Percentiles rank a stretch among this genome's conserved stretches.
Conservation (phyloP, 140 eudicot genomes). For the Cichorium intybus region DNA sequence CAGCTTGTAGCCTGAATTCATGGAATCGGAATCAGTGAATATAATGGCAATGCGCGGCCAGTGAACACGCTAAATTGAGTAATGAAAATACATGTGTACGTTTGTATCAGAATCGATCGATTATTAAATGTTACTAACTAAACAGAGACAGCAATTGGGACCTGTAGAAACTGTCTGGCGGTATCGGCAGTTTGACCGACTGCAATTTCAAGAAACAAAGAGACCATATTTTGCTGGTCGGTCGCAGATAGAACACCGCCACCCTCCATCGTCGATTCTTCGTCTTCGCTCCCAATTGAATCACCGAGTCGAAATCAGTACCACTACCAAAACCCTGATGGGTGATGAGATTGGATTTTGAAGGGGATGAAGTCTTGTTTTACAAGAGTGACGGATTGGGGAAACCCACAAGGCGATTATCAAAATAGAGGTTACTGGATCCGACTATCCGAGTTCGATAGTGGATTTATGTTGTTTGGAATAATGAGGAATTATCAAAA, state of each 20-base stretch:
- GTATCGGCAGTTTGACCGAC: conserved; percentile 85
- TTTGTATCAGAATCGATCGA: background rate
- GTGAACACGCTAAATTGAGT: background rate
- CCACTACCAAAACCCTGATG: conserved; percentile 1
- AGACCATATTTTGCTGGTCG: conserved; percentile 68
- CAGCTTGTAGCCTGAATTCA: conserved; percentile 86
- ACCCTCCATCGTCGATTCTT: conserved; percentile 51
- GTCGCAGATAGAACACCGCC: conserved; percentile 49
- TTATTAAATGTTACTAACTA: background rate
- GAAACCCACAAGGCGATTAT: background rate
- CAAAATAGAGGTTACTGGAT: conserved; percentile 14
- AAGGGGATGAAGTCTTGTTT: background rate
- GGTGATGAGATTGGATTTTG: conserved; percentile 7
- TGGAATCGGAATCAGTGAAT: background rate
- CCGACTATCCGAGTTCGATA: background rate
- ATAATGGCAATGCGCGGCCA: background rate
- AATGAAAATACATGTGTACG: background rate
- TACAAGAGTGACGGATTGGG: background rate
- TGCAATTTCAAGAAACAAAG: conserved; percentile 89
- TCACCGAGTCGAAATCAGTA: background rate
- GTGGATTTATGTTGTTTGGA: conserved; percentile 12
- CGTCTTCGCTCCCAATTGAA: background rate
- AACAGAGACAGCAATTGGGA: conserved; percentile 19
- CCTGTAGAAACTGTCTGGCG: conserved; percentile 89
- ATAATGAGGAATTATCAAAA: background rate